These are phyloP conservation scores for Saturnispora gosingensis DNA, from an alignment of 805 yeast genomes.

Conservation along the genomic window DNA sequence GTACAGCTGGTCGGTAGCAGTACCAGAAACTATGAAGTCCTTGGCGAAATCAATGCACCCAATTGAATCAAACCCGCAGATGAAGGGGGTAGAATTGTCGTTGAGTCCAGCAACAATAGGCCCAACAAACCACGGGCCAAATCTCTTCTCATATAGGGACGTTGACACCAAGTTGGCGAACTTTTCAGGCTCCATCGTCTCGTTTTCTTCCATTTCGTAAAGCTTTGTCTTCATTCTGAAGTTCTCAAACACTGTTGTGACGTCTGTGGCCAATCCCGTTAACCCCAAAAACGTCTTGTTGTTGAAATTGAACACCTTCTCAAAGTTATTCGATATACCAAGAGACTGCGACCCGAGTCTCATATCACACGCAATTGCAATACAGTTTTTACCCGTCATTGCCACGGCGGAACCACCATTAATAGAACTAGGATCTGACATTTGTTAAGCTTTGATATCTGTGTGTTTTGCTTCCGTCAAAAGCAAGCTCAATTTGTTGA, in stretches of 20 bases:
- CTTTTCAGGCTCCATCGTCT: constrained; percentile 85
- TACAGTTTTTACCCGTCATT: constrained; percentile 97
- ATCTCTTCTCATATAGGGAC: constrained; percentile 81
- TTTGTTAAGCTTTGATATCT: constrained; percentile 13
- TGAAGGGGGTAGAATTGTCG: constrained; percentile 74
- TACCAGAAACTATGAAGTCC: constrained; percentile 92
- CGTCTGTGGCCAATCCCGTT: constrained; percentile 94
- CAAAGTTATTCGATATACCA: constrained; percentile 87
- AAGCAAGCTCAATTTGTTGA: not conserved
- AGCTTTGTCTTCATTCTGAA: constrained; percentile 81
- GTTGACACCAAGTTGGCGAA: constrained; percentile 89
- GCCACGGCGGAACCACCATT: constrained; percentile 97
- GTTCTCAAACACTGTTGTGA: constrained; percentile 69
- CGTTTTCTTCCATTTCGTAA: constrained; percentile 85
- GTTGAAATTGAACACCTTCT: constrained; percentile 69
- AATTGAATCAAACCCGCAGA: constrained; percentile 92
- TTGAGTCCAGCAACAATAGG: constrained; percentile 95
- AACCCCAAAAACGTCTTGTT: constrained; percentile 85
- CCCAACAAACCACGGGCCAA: constrained; percentile 94
- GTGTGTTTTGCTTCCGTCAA: not conserved
- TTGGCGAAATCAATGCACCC: constrained; percentile 94
- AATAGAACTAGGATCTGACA: constrained; percentile 75
- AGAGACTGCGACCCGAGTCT: constrained; percentile 90
- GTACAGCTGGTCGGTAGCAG: constrained; percentile 91
- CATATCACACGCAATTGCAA: constrained; percentile 93